Evolutionary conservation across 2,329 filamentous ascomycete species (phyloP), one percentile per base, ranked within the genome.

Genomic region (Aspergillus ruber): DNA sequence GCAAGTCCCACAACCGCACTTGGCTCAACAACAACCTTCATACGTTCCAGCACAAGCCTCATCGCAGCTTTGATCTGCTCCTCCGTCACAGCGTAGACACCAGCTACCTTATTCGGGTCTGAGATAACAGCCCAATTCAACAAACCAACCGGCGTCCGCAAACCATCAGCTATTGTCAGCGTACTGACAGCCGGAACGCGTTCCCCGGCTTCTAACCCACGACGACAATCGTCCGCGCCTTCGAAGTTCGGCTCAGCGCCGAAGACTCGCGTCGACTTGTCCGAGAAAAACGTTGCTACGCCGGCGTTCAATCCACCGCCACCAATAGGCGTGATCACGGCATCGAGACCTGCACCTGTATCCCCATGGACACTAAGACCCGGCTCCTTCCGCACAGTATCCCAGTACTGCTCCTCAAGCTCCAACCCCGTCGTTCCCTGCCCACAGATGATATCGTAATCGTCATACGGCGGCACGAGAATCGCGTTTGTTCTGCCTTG

Each of bases 11-110:
- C 90, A 2, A 84, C 89, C 0, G 86, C 82, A 67, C 85, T 90
- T 18, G 91, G 91, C 75, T 97, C 91, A 10, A 96, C 83, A 18
- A 96, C 82, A 42, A 95, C 72, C 80, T 97, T 96, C 77, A 93
- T 82, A 49, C 90, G 74, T 78, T 97, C 91, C 52, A 90, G 72
- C 29, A 95, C 85, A 52, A 97, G 68, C 51, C 79, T 72, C 79
- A 95, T 78, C 10, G 90, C 86, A 18, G 74, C 77, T 60, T 79
- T 78, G 65, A 97, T 96, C 74, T 95, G 82, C 46, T 84, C 83
- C 67, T 97, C 91, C 1, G 76, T 82, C 1, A 94, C 91, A 47
- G 80, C 79, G 68, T 81, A 85, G 59, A 95, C 80, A 0, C 80
- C 84, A 2, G 71, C 63, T 1, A 95, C 85, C 49, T 93, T 82